phyloP scores from a whole-genome alignment of 176 grass and related monocot species.

The Eleusine indica region DNA sequence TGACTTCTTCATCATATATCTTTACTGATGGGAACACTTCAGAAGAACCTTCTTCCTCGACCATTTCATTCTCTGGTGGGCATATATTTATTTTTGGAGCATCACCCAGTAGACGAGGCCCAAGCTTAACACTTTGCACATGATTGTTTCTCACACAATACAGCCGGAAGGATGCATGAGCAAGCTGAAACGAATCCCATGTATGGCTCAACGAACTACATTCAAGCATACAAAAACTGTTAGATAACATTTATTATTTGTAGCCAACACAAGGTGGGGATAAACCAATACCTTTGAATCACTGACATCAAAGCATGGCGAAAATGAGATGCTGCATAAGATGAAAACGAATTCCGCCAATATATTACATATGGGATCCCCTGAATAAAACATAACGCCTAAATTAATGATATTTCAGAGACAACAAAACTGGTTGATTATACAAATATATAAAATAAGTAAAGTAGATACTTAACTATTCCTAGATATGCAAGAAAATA shows the following conservation, averaged over 20 bases:
- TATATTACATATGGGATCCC: constrained; percentile 99
- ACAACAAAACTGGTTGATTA: constrained; percentile 16
- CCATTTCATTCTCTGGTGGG: constrained; percentile 55
- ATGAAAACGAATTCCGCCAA: constrained; percentile 91
- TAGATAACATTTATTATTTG: not conserved
- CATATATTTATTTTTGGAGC: constrained; percentile 86
- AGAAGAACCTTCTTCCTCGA: constrained; percentile 61
- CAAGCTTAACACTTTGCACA: constrained; percentile 76
- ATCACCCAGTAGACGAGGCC: constrained; percentile 86
- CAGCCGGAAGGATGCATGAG: constrained; percentile 88
- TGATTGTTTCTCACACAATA: constrained; percentile 88
- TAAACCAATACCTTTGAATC: constrained; percentile 74
- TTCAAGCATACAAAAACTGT: constrained; percentile 32
- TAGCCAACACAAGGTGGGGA: constrained; percentile 31
- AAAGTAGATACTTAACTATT: not conserved
- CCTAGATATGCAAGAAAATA: constrained; percentile 9
- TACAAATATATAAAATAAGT: not conserved
- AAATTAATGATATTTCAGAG: constrained; percentile 10
- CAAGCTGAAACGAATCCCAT: constrained; percentile 99
- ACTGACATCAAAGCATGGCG: constrained; percentile 87
- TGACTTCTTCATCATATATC: constrained; percentile 82
- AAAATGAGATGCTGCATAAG: constrained; percentile 93
- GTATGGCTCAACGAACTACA: constrained; percentile 95
- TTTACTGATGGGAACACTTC: constrained; percentile 73
- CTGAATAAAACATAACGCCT: constrained; percentile 54